These are phyloP conservation scores for Aspergillus luchuensis DNA, from an alignment of 2,329 filamentous ascomycete genomes.

Conservation along the genomic window DNA sequence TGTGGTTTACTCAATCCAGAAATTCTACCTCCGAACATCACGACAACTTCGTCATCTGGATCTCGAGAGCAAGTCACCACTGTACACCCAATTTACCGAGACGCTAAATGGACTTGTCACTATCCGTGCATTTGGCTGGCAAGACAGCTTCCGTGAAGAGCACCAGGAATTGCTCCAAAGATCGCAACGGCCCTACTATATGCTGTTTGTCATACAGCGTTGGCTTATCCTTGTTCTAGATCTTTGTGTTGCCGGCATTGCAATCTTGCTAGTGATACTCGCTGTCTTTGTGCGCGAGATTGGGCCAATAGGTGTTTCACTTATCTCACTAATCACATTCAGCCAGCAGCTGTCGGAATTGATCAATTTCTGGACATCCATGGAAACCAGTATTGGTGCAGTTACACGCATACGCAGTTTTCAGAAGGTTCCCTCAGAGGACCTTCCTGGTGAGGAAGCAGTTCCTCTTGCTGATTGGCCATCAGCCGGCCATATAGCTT, in stretches of 20 bases:
- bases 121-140: background rate
- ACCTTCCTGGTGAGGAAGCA: background rate
- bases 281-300: background rate
- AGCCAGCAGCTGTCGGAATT: background rate
- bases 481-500: background rate
- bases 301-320: background rate
- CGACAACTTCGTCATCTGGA: background rate
- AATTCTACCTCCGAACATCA: background rate
- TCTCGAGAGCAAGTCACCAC: background rate
- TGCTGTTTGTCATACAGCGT: background rate
- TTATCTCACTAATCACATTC: background rate
- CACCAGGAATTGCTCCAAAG: background rate
- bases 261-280: background rate
- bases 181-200: background rate
- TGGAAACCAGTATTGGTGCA: slow-evolving; percentile 1
- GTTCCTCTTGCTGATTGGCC: background rate
- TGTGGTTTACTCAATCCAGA: background rate
- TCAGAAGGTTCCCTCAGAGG: background rate
- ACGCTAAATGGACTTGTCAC: background rate
- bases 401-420: background rate
- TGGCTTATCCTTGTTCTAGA: background rate
- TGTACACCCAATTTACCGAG: slow-evolving; percentile 1
- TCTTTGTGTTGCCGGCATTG: background rate
- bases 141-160: background rate
- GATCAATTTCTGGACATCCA: slow-evolving; percentile 1